A percentile compares a stretch with the other conserved stretches of the same genome.
Conservation (phyloP, 805 yeast species). For the Saturnispora sekii region DNA sequence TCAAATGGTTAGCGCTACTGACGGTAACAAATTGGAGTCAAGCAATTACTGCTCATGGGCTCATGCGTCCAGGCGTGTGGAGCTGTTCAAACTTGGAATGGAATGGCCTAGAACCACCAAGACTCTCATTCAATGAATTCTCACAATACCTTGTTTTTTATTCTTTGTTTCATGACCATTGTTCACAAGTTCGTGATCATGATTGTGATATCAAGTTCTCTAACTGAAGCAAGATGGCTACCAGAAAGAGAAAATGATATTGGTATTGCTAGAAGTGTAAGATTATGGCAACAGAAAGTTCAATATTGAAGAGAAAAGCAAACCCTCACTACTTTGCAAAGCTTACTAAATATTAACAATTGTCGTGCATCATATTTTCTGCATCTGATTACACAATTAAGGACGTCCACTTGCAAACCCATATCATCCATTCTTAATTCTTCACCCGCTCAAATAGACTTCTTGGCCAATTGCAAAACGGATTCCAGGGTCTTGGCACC, state of each 20-base stretch:
- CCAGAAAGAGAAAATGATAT: constrained; percentile 28
- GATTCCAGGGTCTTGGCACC: constrained; percentile 79
- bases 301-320: too few relatives aligned
- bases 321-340: too few relatives aligned
- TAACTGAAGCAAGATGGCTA: constrained; percentile 37
- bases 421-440: too few relatives aligned
- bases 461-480: constrained; percentile 61
- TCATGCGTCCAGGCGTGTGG: too few relatives aligned
- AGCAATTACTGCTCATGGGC: too few relatives aligned
- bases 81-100: too few relatives aligned
- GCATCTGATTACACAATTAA: too few relatives aligned
- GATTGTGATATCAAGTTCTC: constrained; percentile 42
- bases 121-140: constrained; percentile 11
- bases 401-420: too few relatives aligned
- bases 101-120: constrained; percentile 15
- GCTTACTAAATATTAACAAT: too few relatives aligned
- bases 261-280: constrained; percentile 33
- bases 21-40: too few relatives aligned
- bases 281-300: constrained; percentile 32
- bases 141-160: constrained; percentile 40
- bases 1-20: too few relatives aligned
- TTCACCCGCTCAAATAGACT: constrained; percentile 10
- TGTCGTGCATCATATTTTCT: too few relatives aligned
- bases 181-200: constrained; percentile 24
- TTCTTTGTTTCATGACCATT: constrained; percentile 46